Evolutionary conservation across 169 alveolate genomes (phyloP), one percentile per base, ranked within the genome.

Genomic region (Eimeria acervulina): DNA sequence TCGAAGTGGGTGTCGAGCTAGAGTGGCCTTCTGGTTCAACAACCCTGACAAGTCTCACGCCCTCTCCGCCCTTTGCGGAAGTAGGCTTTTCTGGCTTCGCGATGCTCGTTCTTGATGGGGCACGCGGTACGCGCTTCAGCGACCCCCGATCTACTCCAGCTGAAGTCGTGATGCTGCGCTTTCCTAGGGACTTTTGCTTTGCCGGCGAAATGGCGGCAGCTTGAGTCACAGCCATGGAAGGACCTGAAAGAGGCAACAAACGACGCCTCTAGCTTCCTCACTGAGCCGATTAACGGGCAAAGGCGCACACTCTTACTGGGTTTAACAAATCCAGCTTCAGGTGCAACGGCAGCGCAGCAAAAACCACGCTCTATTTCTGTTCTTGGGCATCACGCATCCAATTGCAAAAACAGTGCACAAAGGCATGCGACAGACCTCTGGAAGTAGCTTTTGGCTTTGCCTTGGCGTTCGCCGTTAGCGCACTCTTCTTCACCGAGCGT

Each of bases 41-140:
- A 15, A 66, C 89, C 42, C 61, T 51, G 33, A 74, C 51, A 87
- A 59, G 95, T 90, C 91, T 90, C 87, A 95, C 92, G 89, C 88
- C 76, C 94, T 61, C 96, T 51, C 40, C 94, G 78, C 83, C 95
- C 72, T 42, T 96, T 61, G 93, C 96, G 33, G 93, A 15, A 21
- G 23, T 51, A 4, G 51, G 93, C 55, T 85, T 85, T 26, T 85
- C 93, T 15, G 93, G 38, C 93, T 59, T 85, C 66, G 81, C 63
- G 26, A 44, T 6, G 63, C 40, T 38, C 40, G 74, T 72, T 40
- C 78, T 85, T 55, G 93, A 85, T 8, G 93, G 93, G 44, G 74
- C 80, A 85, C 93, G 80, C 42, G 93, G 51, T 26, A 33, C 28
- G 10, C 80, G 80, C 55, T 85, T 85, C 52, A 52, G 61, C 55